A percentile compares a stretch with the other conserved stretches of the same genome.
Conservation (phyloP, 306 rosid genomes). For the Amphicarpaea edgeworthii region DNA sequence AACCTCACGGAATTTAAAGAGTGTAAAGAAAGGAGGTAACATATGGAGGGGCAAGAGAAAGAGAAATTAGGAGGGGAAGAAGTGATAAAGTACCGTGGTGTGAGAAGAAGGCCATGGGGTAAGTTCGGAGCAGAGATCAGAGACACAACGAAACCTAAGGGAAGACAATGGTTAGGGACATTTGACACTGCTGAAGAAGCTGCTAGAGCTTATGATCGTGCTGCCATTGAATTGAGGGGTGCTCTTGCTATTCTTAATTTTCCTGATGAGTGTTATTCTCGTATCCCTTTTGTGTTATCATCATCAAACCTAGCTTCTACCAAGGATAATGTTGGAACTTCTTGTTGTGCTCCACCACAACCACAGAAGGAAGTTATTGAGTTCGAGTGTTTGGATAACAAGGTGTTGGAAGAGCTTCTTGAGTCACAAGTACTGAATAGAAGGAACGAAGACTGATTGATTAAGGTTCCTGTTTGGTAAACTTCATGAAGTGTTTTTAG, state of each 20-base stretch:
- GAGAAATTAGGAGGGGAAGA: conserved; percentile 52
- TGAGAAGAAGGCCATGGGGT: conserved; percentile 81
- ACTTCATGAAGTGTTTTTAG: too few species aligned
- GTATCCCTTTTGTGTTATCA: conserved; percentile 43
- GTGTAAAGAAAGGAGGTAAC: not conserved
- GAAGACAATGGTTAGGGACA: conserved; percentile 76
- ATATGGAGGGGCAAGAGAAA: conserved; percentile 43
- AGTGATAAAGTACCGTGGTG: conserved; percentile 66
- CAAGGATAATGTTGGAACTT: conserved; percentile 13
- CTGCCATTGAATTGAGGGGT: conserved; percentile 65
- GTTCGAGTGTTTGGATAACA: conserved; percentile 52
- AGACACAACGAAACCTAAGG: conserved; percentile 64
- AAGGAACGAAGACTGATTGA: not conserved
- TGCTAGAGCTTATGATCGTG: conserved; percentile 79
- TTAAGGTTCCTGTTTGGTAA: too few species aligned
- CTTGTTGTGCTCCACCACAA: conserved; percentile 23
- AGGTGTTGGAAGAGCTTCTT: conserved; percentile 58
- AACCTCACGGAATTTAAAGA: not conserved
- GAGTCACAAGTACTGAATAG: conserved; percentile 13
- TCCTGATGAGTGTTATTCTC: conserved; percentile 29
- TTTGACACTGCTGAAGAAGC: conserved; percentile 80
- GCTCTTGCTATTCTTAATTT: conserved; percentile 60
- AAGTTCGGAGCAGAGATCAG: conserved; percentile 78
- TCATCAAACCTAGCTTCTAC: conserved; percentile 24
- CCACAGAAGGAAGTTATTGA: conserved; percentile 42